A percentile compares a stretch with the other conserved stretches of the same genome.
Evolutionary conservation across 805 yeast species (phyloP).

Genomic region (Starmera amethionina): DNA sequence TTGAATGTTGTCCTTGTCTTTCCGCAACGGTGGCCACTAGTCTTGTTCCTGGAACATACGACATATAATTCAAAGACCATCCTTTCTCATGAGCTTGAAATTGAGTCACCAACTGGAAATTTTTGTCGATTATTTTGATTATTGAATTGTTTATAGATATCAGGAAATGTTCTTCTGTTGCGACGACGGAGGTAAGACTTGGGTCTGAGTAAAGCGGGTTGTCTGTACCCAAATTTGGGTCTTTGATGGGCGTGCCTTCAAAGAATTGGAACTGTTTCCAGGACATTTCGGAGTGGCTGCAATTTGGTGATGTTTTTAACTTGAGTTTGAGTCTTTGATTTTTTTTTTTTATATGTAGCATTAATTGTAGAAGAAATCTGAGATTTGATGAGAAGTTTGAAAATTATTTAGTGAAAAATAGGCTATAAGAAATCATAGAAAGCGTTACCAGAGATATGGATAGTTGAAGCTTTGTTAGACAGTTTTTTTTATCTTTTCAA

Average conservation of each 20-base stretch:
- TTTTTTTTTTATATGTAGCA: too few relatives aligned
- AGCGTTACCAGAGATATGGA: too few relatives aligned
- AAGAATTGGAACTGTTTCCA: constrained; percentile 87
- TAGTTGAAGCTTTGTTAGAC: too few relatives aligned
- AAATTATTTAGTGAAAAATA: too few relatives aligned
- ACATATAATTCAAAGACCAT: constrained; percentile 51
- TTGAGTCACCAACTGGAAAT: constrained; percentile 34
- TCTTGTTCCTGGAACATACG: constrained; percentile 36
- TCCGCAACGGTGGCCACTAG: constrained; percentile 68
- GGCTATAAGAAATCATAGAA: too few relatives aligned
- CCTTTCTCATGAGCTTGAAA: constrained; percentile 61
- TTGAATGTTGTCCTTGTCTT: constrained; percentile 57
- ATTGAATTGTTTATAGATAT: constrained; percentile 45
- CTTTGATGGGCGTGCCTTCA: constrained; percentile 74
- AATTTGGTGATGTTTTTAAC: not conserved
- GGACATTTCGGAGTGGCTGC: constrained; percentile 13
- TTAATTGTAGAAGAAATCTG: too few relatives aligned
- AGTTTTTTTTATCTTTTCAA: too few relatives aligned
- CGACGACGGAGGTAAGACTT: constrained; percentile 50
- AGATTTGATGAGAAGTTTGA: too few relatives aligned
- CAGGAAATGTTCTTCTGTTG: constrained; percentile 46
- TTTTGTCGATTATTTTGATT: constrained; percentile 46
- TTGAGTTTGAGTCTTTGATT: not conserved
- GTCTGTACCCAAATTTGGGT: constrained; percentile 59
- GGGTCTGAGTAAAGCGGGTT: constrained; percentile 75